These are phyloP conservation scores for Vinca major DNA, from an alignment of 305 asterid genomes.

Conservation along the genomic window DNA sequence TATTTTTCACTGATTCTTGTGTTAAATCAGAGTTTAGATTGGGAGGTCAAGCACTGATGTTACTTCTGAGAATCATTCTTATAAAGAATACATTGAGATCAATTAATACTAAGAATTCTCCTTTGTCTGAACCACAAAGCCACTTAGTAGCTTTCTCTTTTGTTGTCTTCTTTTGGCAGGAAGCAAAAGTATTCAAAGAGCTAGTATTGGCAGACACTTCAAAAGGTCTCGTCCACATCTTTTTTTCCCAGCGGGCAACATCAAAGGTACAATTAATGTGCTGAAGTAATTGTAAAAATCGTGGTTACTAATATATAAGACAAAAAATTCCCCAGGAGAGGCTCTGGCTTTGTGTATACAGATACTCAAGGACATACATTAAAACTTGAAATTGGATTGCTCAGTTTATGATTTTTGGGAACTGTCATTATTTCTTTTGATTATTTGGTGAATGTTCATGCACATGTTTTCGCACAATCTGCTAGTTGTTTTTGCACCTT, in stretches of 20 bases:
- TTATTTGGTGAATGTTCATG: background rate
- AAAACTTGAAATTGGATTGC: background rate
- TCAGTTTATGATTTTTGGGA: too few relatives aligned
- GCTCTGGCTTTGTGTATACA: background rate
- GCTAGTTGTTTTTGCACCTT: background rate
- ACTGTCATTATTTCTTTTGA: too few relatives aligned
- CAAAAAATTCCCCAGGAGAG: background rate
- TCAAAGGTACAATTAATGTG: constrained; percentile 54
- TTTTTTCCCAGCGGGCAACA: constrained; percentile 79
- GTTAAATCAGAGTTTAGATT: background rate
- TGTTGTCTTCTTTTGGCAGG: constrained; percentile 39
- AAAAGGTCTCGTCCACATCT: constrained; percentile 80
- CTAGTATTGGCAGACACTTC: constrained; percentile 57
- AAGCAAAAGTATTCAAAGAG: constrained; percentile 46
- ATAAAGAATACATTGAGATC: background rate
- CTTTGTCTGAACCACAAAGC: background rate
- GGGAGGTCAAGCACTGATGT: background rate
- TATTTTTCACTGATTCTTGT: background rate
- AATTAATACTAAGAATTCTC: background rate
- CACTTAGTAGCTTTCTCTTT: background rate
- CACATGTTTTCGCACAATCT: background rate
- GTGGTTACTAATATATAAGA: background rate
- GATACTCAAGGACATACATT: background rate
- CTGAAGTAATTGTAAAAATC: background rate
- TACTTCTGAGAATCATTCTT: background rate